Conservation (phyloP, 495 filamentous ascomycete genomes). For the Darksidea phi region DNA sequence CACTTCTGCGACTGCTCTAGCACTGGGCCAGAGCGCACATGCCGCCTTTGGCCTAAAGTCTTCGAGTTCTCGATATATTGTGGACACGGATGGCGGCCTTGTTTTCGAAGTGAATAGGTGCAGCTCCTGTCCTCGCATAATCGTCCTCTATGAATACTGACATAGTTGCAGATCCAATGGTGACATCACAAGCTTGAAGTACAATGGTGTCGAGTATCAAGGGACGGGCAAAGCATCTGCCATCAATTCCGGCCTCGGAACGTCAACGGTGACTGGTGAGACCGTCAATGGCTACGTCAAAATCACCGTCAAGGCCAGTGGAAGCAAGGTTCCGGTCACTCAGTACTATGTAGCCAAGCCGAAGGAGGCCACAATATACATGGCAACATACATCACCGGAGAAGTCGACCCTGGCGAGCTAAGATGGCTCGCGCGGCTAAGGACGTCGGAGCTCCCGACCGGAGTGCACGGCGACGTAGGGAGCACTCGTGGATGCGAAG, state of each 20-base stretch:
- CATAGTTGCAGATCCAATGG: constrained; percentile 14
- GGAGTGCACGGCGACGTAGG: constrained; percentile 24
- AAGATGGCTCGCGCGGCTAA: constrained; percentile 21
- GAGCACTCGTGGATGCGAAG: constrained; percentile 14
- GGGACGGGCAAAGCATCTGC: constrained; percentile 15
- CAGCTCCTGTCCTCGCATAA: neutral
- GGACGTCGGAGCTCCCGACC: constrained; percentile 19
- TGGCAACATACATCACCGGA: constrained; percentile 30
- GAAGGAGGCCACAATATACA: constrained; percentile 23
- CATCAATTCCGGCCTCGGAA: constrained; percentile 30
- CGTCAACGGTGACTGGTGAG: constrained; percentile 24
- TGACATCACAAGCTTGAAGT: constrained; percentile 25
- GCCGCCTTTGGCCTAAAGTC: constrained; percentile 25
- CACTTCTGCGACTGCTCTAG: neutral
- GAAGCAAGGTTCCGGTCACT: constrained; percentile 17
- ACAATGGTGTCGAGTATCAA: constrained; percentile 30
- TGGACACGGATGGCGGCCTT: constrained; percentile 24
- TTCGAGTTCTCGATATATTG: constrained; percentile 17
- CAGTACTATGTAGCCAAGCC: constrained; percentile 27
- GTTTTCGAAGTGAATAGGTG: constrained; percentile 26
- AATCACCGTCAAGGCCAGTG: constrained; percentile 21
- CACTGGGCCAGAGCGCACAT: neutral
- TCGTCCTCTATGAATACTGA: neutral
- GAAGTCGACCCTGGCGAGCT: constrained; percentile 30
- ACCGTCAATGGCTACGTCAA: constrained; percentile 27